Evolutionary conservation across 805 yeast species (phyloP), one percentile per base, ranked within the genome.

Genomic region (Maudiozyma turicensis): DNA sequence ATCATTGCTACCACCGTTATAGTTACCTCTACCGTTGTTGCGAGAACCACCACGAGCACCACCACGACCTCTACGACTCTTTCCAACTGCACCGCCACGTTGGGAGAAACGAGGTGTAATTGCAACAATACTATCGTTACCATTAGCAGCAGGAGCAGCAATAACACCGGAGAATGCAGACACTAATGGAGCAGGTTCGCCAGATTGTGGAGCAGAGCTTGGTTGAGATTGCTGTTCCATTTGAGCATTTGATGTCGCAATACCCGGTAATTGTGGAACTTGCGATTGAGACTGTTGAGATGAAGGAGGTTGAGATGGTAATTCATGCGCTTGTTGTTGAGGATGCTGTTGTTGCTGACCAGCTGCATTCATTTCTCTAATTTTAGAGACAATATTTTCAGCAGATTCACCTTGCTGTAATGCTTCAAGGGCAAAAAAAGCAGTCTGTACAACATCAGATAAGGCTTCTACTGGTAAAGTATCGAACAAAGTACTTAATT

Each of bases 391-490:
- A 50, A 65, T 61, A 42, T 59, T 59, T 28, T 61, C 59, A 39
- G 58, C 58, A 6, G 63, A 50, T 47, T 58, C 69, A 52, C 63
- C 71, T 50, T 55, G 64, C 50, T 66, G 67, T 49, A 75, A 57
- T 15, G 68, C 72, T 44, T 71, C 69, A 40, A 86, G 71, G 44
- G 84, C 89, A 40, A 71, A 66, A 54, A 77, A 81, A 1, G 84
- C 76, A 28, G 74, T 70, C 47, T 75, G 74, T 13, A 84, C 74
- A 50, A 84, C 82, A 9, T 65, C 71, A 44, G 70, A 73, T 51
- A 80, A 74, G n/a, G 83, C 77, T 6, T 77, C 78, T 4, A 77
- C 75, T 41, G 82, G 77, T 45, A 82, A 77, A 15, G 78, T 75
- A 48, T 82, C 84, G 52, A 83, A 80, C 46, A 84, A 68, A 42